These are phyloP conservation scores for Limonium bicolor DNA, from an alignment of 148 eudicot genomes.

Conservation along the genomic window DNA sequence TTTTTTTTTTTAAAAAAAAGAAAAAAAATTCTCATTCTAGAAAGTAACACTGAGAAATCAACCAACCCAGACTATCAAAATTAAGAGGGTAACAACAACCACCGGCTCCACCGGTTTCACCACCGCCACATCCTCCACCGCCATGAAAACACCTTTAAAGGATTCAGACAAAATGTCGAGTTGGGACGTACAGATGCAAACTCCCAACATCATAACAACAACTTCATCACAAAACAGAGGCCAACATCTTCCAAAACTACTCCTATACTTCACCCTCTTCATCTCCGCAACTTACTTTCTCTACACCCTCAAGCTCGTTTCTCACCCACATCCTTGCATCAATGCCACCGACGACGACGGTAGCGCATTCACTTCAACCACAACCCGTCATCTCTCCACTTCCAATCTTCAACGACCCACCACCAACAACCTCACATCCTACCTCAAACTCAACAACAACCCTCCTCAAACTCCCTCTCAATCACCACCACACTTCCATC, in stretches of 20 bases:
- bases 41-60: too few species aligned
- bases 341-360: slow-evolving; percentile 7
- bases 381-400: not conserved
- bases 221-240: not conserved
- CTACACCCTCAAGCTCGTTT: slow-evolving; percentile 56
- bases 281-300: slow-evolving; percentile 56
- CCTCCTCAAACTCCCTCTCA: not conserved
- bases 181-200: slow-evolving; percentile 8
- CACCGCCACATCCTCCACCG: not conserved
- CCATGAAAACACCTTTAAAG: slow-evolving; percentile 5
- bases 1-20: too few species aligned
- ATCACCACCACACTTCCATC: not conserved
- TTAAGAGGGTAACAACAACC: not conserved
- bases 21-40: too few species aligned
- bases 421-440: not conserved
- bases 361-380: slow-evolving; percentile 1
- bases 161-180: slow-evolving; percentile 3
- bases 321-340: slow-evolving; percentile 20
- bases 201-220: not conserved
- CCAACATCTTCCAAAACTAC: slow-evolving; percentile 18
- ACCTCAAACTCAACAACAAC: not conserved
- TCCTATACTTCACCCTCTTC: slow-evolving; percentile 46
- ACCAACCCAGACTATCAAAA: too few species aligned
- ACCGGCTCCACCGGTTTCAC: not conserved
- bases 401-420: not conserved